Evolutionary conservation across 495 filamentous ascomycete genomes (phyloP), one percentile per base, ranked within the genome.

Genomic region (Penicillium turbatum): DNA sequence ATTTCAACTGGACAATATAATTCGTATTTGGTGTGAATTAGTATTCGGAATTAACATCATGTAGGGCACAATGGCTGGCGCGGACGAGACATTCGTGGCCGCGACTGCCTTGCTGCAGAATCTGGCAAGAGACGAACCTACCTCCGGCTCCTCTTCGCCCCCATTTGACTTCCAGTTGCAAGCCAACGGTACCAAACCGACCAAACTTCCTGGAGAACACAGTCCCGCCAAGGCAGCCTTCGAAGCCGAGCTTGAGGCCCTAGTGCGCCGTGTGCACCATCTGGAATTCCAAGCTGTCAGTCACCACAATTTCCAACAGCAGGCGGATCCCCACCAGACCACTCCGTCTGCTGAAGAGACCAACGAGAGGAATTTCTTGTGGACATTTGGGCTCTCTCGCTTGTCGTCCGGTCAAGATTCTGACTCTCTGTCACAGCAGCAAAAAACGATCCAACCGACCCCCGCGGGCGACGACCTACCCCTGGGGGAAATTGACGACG

Each of bases 241-340:
- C 42, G 87, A 90, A 69, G 73, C 73, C 51, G 88, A 90, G 64
- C 78, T 92, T 44, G 79, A 82, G 48, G 81, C 84, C 48, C 77
- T 92, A 51, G 77, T 82, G 45, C 73, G 80, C 51, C 74, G 88
- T 40, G 75, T 92, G 46, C 82, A 86, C 58, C 79, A 79, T 52
- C 77, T 92, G 49, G 86, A 90, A 73, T 77, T 74, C 55, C 80
- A 82, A 71, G 81, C 83, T 64, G 79, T 78, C 78, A 64, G 68
- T 79, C 50, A 76, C 55, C 77, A 82, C 54, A 70, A 82, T 26
- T 31, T 51, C 19, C 49, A 51, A 51, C 49, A 35, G 49, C 49
- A 51, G 49, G 15, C 49, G 49, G 38, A 27, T 6, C 82, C 86
- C 36, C 82, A 81, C 56, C 81, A 84, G 63, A 45, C 48, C 41